Conservation (phyloP, 1,284 basidiomycete species). For the Rhodotorula sp. region DNA sequence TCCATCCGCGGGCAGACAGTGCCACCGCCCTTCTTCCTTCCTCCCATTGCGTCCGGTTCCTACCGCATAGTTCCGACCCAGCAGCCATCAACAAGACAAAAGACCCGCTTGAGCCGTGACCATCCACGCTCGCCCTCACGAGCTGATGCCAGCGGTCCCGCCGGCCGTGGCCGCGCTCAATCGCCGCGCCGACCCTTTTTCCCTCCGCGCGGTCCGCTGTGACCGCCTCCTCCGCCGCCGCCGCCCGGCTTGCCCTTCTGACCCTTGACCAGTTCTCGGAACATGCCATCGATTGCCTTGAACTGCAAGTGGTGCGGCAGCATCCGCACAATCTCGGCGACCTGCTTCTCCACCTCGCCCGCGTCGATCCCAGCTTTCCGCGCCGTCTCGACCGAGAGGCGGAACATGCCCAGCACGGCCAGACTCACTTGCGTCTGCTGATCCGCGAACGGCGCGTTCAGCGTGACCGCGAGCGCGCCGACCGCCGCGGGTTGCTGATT, state of each 20-base stretch:
- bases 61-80: too few species aligned
- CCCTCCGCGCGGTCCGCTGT: background rate
- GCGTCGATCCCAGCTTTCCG: conserved; percentile 66
- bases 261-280: conserved; percentile 61
- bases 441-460: conserved; percentile 70
- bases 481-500: conserved; percentile 52
- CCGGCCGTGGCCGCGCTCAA: background rate
- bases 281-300: conserved; percentile 86
- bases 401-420: conserved; percentile 84
- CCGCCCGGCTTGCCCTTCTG: background rate
- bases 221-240: background rate
- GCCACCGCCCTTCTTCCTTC: too few species aligned
- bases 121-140: background rate
- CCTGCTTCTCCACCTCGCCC: conserved; percentile 68
- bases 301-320: conserved; percentile 79
- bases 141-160: background rate
- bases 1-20: too few species aligned
- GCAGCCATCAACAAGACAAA: too few species aligned
- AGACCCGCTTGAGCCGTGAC: too few species aligned
- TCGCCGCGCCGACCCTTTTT: conserved; percentile 8
- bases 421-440: conserved; percentile 91
- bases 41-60: too few species aligned
- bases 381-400: conserved; percentile 76
- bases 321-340: conserved; percentile 82
- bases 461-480: conserved; percentile 53